Conservation (phyloP, 2,329 filamentous ascomycete species). For the Fusarium brevicatenulatum region DNA sequence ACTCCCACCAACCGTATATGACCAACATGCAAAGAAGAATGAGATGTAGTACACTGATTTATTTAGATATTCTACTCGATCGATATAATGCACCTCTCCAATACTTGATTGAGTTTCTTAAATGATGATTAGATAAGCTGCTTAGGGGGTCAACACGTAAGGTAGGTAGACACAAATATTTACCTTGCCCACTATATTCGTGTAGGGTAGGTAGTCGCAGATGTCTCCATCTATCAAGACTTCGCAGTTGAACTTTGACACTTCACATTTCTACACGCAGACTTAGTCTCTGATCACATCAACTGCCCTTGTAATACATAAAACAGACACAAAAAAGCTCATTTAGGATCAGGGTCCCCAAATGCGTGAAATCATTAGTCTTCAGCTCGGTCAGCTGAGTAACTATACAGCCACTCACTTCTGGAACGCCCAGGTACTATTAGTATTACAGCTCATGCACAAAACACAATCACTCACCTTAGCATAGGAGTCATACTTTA, state of each 20-base stretch:
- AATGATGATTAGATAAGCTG: slow-evolving; percentile 34
- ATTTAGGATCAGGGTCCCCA: background rate
- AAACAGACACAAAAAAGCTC: background rate
- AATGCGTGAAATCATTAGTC: slow-evolving; percentile 95
- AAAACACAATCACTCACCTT: slow-evolving; percentile 4
- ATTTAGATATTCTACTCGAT: background rate
- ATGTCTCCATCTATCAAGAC: background rate
- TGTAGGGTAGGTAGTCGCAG: slow-evolving; percentile 22
- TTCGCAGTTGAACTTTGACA: background rate
- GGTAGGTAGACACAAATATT: background rate
- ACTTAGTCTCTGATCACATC: background rate
- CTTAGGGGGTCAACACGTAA: background rate
- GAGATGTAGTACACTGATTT: background rate
- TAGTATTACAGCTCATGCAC: background rate
- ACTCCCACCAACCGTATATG: background rate
- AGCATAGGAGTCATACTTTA: slow-evolving; percentile 92
- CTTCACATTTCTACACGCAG: background rate
- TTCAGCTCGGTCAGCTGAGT: slow-evolving; percentile 91
- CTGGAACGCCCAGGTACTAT: slow-evolving; percentile 86
- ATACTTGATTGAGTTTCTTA: background rate
- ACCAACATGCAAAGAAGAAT: background rate
- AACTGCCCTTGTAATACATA: background rate
- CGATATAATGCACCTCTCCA: background rate
- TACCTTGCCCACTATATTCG: background rate
- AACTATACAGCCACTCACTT: slow-evolving; percentile 97